phyloP scores from a whole-genome alignment of 73 alveolate genomes.

The Tetrahymena elliotti region DNA sequence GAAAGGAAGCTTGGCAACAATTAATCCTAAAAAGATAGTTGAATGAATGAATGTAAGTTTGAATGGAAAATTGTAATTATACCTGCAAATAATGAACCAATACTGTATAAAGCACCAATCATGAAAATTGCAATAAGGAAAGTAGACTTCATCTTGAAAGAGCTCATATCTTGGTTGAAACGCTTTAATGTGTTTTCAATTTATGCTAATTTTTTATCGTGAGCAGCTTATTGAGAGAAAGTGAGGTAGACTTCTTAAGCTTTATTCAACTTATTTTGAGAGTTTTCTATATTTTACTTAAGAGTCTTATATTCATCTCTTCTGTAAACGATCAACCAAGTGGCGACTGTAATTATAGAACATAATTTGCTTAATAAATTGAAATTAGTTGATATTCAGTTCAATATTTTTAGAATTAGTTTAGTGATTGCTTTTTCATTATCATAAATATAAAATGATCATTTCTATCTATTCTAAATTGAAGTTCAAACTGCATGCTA shows the following conservation, averaged over 20 bases:
- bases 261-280: slow-evolving; percentile 49
- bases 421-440: background rate
- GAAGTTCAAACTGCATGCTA: background rate
- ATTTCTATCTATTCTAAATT: background rate
- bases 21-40: slow-evolving; percentile 75
- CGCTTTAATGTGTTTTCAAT: slow-evolving; percentile 47
- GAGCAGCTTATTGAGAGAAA: slow-evolving; percentile 22
- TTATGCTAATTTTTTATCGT: slow-evolving; percentile 43
- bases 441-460: background rate
- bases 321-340: slow-evolving; percentile 64
- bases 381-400: background rate
- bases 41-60: too few species aligned
- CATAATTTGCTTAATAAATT: background rate
- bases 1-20: slow-evolving; percentile 91
- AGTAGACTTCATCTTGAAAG: slow-evolving; percentile 62
- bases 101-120: slow-evolving; percentile 46
- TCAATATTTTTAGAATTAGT: too few species aligned
- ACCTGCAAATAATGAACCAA: slow-evolving; percentile 43
- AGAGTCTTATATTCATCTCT: slow-evolving; percentile 52
- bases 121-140: slow-evolving; percentile 64
- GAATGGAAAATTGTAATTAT: background rate
- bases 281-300: slow-evolving; percentile 40
- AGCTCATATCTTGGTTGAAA: slow-evolving; percentile 42
- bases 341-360: background rate
- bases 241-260: slow-evolving; percentile 58